Evolutionary conservation across 176 grass and related monocot species (phyloP).

Genomic region (Phragmites australis): DNA sequence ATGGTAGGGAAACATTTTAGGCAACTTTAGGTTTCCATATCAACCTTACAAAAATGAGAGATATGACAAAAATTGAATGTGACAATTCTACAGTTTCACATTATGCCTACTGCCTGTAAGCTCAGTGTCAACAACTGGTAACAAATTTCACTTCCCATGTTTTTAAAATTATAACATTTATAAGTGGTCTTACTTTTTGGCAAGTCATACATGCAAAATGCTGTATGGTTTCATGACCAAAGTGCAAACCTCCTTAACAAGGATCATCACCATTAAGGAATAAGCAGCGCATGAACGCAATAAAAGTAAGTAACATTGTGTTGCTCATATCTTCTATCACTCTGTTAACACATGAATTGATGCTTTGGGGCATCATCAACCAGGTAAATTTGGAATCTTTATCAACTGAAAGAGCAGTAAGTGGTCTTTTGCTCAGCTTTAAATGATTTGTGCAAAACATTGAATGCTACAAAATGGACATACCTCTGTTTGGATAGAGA

Average conservation of each 20-base stretch:
- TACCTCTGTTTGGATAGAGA: constrained; percentile 89
- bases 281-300: background rate
- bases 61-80: background rate
- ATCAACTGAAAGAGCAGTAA: background rate
- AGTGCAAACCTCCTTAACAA: background rate
- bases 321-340: background rate
- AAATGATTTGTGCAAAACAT: background rate
- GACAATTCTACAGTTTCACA: background rate
- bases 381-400: constrained; percentile 4
- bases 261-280: background rate
- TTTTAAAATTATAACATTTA: constrained; percentile 28
- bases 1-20: background rate
- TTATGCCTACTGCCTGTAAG: background rate
- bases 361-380: background rate
- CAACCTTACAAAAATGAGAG: constrained; percentile 19
- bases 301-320: background rate
- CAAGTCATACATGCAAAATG: background rate
- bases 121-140: background rate
- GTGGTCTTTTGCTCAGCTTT: background rate
- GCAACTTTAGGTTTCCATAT: constrained; percentile 10
- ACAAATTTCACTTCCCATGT: constrained; percentile 20
- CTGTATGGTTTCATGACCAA: background rate
- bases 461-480: constrained; percentile 2
- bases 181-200: background rate
- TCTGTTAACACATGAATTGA: background rate